A percentile compares a stretch with the other conserved stretches of the same genome.
phyloP scores from a whole-genome alignment of 164 flowering plant genomes.

The Vitis labrusca region DNA sequence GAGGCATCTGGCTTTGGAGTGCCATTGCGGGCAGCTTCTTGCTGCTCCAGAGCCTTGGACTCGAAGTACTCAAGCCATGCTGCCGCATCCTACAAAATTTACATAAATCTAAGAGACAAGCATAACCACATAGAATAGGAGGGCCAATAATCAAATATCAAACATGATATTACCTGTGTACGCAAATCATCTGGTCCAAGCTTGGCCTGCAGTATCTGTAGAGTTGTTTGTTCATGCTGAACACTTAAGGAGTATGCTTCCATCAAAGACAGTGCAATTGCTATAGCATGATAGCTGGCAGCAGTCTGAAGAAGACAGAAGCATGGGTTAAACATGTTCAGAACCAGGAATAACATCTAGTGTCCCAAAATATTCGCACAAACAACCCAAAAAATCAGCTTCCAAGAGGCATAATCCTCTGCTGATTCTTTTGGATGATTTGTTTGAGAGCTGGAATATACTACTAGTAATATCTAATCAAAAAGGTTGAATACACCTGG shows the following conservation, averaged over 20 bases:
- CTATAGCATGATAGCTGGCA: constrained; percentile 97
- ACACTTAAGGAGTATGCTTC: constrained; percentile 93
- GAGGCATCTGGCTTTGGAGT: constrained; percentile 97
- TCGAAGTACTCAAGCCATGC: constrained; percentile 98
- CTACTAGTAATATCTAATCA: neutral
- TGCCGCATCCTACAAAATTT: constrained; percentile 73
- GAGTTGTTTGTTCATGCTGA: constrained; percentile 94
- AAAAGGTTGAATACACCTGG: neutral
- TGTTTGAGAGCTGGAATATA: neutral
- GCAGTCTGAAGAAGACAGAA: constrained; percentile 63
- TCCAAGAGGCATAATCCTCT: neutral
- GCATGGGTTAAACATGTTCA: constrained; percentile 5
- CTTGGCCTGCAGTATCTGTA: constrained; percentile 84
- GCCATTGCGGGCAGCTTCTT: constrained; percentile 98
- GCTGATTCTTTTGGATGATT: neutral
- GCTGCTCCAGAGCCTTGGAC: constrained; percentile 94
- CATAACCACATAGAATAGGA: neutral
- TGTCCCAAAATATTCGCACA: neutral
- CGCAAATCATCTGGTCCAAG: constrained; percentile 93
- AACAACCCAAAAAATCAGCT: neutral
- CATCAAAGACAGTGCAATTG: constrained; percentile 94
- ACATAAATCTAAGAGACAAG: neutral
- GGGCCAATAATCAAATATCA: constrained; percentile 2
- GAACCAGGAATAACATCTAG: neutral
- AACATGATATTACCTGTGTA: constrained; percentile 63